Conservation (phyloP, 768 basidiomycete genomes). For the Lactarius hengduanensis region DNA sequence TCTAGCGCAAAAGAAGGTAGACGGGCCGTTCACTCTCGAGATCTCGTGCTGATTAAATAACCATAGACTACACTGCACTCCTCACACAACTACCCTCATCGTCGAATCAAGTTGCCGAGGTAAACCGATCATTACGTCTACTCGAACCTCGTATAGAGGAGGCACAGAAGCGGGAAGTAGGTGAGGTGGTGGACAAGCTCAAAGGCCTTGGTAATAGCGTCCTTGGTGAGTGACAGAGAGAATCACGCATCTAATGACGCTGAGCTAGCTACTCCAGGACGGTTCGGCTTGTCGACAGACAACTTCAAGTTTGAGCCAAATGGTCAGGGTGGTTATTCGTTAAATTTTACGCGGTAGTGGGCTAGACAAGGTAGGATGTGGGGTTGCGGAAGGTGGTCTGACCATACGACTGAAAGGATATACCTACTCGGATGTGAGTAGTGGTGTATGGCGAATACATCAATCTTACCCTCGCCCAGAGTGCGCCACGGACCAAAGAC, state of each 20-base stretch:
- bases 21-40: conserved; percentile 7
- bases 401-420: conserved; percentile 32
- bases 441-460: background rate
- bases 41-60: background rate
- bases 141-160: conserved; percentile 69
- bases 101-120: conserved; percentile 49
- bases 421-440: conserved; percentile 28
- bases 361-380: conserved; percentile 34
- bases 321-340: conserved; percentile 91
- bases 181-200: conserved; percentile 89
- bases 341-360: conserved; percentile 70
- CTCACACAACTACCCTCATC: conserved; percentile 57
- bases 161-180: conserved; percentile 82
- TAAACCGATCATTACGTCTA: conserved; percentile 47
- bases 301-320: conserved; percentile 97
- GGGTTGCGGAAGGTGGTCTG: conserved; percentile 36
- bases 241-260: background rate
- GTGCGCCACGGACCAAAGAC: conserved; percentile 65
- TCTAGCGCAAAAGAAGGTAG: conserved; percentile 81
- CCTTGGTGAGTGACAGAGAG: conserved; percentile 55
- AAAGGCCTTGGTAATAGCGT: conserved; percentile 91
- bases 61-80: conserved; percentile 75
- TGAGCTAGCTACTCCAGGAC: conserved; percentile 49
- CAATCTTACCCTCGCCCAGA: conserved; percentile 59
- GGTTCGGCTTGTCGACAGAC: conserved; percentile 92